Conservation (phyloP, 2,329 filamentous ascomycete species). For the Beauveria varroae region DNA sequence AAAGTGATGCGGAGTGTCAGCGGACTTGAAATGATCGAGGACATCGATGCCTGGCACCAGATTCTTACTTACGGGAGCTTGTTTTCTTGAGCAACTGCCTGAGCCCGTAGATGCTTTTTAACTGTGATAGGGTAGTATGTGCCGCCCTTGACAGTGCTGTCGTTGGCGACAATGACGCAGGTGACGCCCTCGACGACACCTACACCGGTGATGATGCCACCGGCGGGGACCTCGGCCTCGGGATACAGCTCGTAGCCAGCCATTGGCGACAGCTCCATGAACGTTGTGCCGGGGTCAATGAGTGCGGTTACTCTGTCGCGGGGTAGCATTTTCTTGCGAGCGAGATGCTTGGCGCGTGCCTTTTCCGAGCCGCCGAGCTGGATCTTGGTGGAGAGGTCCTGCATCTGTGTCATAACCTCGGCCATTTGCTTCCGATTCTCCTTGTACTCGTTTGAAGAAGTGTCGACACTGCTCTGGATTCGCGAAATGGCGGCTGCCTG, state of each 20-base stretch:
- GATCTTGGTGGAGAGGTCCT: conserved; percentile 61
- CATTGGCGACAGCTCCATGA: conserved; percentile 88
- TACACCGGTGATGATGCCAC: conserved; percentile 87
- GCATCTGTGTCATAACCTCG: conserved; percentile 61
- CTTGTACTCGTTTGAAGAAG: conserved; percentile 67
- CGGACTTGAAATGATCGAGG: not conserved
- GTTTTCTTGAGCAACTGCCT: conserved; percentile 86
- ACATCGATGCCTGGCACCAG: not conserved
- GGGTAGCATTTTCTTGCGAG: conserved; percentile 88
- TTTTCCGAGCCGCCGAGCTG: conserved; percentile 73
- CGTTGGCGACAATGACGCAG: conserved; percentile 91
- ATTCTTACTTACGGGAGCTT: conserved; percentile 48
- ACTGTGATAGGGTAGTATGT: conserved; percentile 97
- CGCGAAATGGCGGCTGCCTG: conserved; percentile 79
- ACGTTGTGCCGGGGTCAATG: conserved; percentile 81
- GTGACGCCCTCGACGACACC: conserved; percentile 84
- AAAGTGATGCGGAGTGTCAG: conserved; percentile 3
- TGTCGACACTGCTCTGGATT: conserved; percentile 68
- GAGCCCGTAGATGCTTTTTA: conserved; percentile 92
- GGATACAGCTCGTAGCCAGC: conserved; percentile 81
- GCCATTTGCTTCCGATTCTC: conserved; percentile 76
- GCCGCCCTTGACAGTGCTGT: conserved; percentile 94
- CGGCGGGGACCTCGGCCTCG: conserved; percentile 79
- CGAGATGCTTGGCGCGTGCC: conserved; percentile 78
- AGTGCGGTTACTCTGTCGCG: conserved; percentile 81